A percentile compares a stretch with the other conserved stretches of the same genome.
phyloP scores from a whole-genome alignment of 495 filamentous ascomycete genomes.

The Achaetomiella virescens region DNA sequence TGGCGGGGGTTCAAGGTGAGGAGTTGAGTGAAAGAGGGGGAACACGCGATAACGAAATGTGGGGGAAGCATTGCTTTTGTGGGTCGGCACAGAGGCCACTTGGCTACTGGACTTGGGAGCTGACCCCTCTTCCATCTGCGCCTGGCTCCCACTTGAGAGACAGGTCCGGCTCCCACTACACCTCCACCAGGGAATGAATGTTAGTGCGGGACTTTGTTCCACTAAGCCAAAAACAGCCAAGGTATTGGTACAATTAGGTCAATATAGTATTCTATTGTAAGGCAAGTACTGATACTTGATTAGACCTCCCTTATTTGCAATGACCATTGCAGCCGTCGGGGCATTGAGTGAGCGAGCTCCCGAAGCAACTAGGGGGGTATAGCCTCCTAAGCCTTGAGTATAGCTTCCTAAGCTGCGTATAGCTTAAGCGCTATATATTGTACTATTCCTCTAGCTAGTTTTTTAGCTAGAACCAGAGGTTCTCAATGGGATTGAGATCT shows the following conservation, averaged over 20 bases:
- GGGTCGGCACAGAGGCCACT: too few relatives aligned
- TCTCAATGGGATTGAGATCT: background rate
- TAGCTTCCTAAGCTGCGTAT: background rate
- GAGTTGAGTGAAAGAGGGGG: background rate
- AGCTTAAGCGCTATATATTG: background rate
- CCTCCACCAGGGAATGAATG: too few relatives aligned
- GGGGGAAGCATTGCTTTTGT: too few relatives aligned
- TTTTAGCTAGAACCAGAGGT: background rate
- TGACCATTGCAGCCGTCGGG: background rate
- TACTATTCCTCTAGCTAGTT: background rate
- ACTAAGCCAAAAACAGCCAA: too few relatives aligned
- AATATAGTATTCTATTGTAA: background rate
- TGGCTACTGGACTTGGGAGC: too few relatives aligned
- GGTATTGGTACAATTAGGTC: too few relatives aligned
- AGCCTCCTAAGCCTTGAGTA: background rate
- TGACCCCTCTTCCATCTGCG: too few relatives aligned
- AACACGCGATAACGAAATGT: too few relatives aligned
- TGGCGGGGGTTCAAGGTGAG: slow-evolving; percentile 8
- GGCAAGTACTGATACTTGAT: background rate
- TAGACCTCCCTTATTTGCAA: background rate
- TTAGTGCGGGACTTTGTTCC: too few relatives aligned
- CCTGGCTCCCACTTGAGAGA: too few relatives aligned
- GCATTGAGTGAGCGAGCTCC: too few relatives aligned
- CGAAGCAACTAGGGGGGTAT: background rate
- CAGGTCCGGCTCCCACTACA: too few relatives aligned